Evolutionary conservation across 352 stramenopile genomes (phyloP).

Genomic region (Pythium biforme): DNA sequence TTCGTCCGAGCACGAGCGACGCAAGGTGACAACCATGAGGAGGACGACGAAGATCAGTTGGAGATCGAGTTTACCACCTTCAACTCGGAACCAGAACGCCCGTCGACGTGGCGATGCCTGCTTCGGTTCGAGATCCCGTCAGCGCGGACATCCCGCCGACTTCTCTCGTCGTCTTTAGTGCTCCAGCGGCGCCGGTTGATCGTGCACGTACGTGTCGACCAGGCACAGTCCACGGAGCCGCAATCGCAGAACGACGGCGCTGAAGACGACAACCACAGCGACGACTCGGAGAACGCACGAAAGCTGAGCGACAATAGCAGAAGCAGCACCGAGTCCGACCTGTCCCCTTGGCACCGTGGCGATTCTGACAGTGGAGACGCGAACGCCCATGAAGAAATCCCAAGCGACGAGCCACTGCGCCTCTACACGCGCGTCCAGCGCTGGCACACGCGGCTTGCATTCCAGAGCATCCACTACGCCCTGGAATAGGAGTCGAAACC

Average conservation of each 20-base stretch:
- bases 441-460: constrained; percentile 2
- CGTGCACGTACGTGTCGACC: constrained; percentile 5
- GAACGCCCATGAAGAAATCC: neutral
- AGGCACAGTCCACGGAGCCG: neutral
- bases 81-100: neutral
- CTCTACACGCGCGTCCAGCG: neutral
- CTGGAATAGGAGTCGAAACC: neutral
- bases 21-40: neutral
- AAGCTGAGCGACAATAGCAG: neutral
- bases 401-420: neutral
- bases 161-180: neutral
- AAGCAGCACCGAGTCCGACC: constrained; percentile 8
- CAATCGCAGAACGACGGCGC: neutral
- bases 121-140: constrained; percentile 6
- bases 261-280: neutral
- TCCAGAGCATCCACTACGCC: constrained; percentile 15
- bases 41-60: neutral
- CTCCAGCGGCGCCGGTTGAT: constrained; percentile 6
- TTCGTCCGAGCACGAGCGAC: constrained; percentile 1
- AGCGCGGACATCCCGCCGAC: neutral
- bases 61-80: constrained; percentile 7
- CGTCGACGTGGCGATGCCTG: constrained; percentile 3
- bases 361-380: neutral
- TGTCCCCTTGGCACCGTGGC: neutral
- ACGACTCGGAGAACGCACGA: neutral